A percentile compares a stretch with the other conserved stretches of the same genome.
Conservation (phyloP, 148 eudicot genomes). For the Fagopyrum homotropicum region DNA sequence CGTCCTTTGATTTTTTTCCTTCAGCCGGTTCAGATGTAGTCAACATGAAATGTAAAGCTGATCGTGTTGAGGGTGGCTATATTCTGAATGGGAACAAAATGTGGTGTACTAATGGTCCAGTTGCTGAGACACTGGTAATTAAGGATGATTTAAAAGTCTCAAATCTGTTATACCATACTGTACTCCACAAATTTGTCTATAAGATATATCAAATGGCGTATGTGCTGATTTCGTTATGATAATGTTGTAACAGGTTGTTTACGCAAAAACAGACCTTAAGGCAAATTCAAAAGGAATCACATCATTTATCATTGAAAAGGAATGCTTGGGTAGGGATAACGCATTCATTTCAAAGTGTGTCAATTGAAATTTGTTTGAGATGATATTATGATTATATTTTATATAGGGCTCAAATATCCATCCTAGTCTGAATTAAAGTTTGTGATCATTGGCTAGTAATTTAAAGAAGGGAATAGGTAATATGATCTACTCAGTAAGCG, state of each 20-base stretch:
- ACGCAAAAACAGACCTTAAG: conserved; percentile 77
- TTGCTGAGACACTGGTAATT: conserved; percentile 83
- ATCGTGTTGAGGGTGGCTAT: conserved; percentile 80
- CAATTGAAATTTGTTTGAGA: too few species aligned
- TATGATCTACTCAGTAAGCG: background rate
- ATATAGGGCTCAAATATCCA: too few species aligned
- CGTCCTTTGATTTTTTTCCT: conserved; percentile 10
- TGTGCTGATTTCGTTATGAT: background rate
- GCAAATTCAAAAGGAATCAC: conserved; percentile 92
- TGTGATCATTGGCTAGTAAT: too few species aligned
- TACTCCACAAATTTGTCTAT: background rate
- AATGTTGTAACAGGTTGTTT: conserved; percentile 56
- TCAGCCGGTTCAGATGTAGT: conserved; percentile 99
- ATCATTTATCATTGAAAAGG: conserved; percentile 92
- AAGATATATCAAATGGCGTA: background rate
- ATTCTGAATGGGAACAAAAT: conserved; percentile 90
- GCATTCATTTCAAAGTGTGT: too few species aligned
- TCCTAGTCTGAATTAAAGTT: too few species aligned
- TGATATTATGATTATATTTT: too few species aligned
- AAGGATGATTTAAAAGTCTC: background rate
- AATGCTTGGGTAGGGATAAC: conserved; percentile 91
- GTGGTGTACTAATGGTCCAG: conserved; percentile 99
- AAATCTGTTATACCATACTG: background rate
- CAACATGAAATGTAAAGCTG: conserved; percentile 99
- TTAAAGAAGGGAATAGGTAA: too few species aligned